phyloP scores from a whole-genome alignment of 441 rosid species.

The Croton laevigatus region DNA sequence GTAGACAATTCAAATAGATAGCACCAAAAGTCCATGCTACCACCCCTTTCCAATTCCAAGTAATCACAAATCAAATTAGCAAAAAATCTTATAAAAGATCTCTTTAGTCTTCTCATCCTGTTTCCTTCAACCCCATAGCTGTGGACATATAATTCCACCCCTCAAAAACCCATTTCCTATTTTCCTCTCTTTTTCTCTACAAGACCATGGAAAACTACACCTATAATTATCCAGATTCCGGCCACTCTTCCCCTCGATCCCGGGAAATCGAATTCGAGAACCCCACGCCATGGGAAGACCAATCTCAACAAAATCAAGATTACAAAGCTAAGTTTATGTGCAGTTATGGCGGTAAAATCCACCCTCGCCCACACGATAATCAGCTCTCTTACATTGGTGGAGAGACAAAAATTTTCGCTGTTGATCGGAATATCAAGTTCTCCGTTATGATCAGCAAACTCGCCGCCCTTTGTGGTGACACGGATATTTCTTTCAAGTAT shows the following conservation, averaged over 20 bases:
- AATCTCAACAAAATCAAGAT: slow-evolving; percentile 33
- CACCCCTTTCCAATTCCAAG: not conserved
- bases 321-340: slow-evolving; percentile 83
- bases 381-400: slow-evolving; percentile 80
- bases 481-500: slow-evolving; percentile 67
- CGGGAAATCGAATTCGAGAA: slow-evolving; percentile 87
- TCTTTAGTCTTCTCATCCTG: not conserved
- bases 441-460: slow-evolving; percentile 55
- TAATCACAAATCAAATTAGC: no score
- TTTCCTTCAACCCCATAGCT: not conserved
- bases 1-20: not conserved
- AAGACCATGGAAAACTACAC: slow-evolving; percentile 59
- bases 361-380: slow-evolving; percentile 86
- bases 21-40: slow-evolving; percentile 4
- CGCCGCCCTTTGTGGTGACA: slow-evolving; percentile 45
- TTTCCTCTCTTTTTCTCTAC: not conserved
- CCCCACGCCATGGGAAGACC: slow-evolving; percentile 80
- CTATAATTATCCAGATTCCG: slow-evolving; percentile 73
- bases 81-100: slow-evolving; percentile 4
- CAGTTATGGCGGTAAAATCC: slow-evolving; percentile 89
- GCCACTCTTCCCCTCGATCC: slow-evolving; percentile 80
- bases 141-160: slow-evolving; percentile 18
- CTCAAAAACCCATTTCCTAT: not conserved
- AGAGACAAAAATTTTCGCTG: slow-evolving; percentile 83
- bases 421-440: slow-evolving; percentile 63